Percentiles rank a stretch among this genome's conserved stretches.
phyloP scores from a whole-genome alignment of 768 basidiomycete species.

The Pleurotus eryngii region DNA sequence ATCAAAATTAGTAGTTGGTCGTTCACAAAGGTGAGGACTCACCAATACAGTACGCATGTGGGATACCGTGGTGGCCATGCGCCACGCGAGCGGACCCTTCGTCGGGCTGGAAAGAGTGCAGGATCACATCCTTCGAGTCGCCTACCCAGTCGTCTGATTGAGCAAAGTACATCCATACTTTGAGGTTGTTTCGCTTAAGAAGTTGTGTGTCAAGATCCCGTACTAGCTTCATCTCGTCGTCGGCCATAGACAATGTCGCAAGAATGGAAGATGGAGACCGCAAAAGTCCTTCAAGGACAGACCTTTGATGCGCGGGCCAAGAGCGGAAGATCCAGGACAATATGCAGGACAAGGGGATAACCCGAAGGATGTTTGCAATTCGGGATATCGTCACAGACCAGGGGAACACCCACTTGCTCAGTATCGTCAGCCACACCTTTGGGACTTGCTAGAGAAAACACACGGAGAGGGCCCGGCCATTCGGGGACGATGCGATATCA shows the following conservation, averaged over 20 bases:
- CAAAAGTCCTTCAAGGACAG: slow-evolving; percentile 46
- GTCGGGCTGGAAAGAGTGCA: slow-evolving; percentile 36
- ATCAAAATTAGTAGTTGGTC: background rate
- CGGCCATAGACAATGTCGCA: slow-evolving; percentile 56
- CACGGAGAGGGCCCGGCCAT: slow-evolving; percentile 58
- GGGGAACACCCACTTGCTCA: slow-evolving; percentile 5
- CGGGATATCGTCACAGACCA: slow-evolving; percentile 33
- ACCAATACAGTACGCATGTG: slow-evolving; percentile 78
- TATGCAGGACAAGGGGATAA: slow-evolving; percentile 25
- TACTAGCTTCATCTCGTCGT: slow-evolving; percentile 68
- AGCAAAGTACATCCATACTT: slow-evolving; percentile 56
- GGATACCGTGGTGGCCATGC: slow-evolving; percentile 45
- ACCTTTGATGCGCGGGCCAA: slow-evolving; percentile 48
- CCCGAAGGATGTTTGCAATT: slow-evolving; percentile 37
- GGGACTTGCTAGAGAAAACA: slow-evolving; percentile 19
- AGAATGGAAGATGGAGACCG: slow-evolving; percentile 47
- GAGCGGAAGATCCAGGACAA: slow-evolving; percentile 36
- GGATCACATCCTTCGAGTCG: slow-evolving; percentile 42
- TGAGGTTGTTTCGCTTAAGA: slow-evolving; percentile 35
- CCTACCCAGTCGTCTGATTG: slow-evolving; percentile 70
- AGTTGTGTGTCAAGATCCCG: slow-evolving; percentile 45
- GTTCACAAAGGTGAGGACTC: slow-evolving; percentile 20
- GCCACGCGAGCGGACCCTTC: slow-evolving; percentile 32
- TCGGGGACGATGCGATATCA: slow-evolving; percentile 61
- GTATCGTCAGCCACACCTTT: background rate